A percentile compares a stretch with the other conserved stretches of the same genome.
phyloP scores from a whole-genome alignment of 208 protist species.

The Trypanosomatidae sp. region DNA sequence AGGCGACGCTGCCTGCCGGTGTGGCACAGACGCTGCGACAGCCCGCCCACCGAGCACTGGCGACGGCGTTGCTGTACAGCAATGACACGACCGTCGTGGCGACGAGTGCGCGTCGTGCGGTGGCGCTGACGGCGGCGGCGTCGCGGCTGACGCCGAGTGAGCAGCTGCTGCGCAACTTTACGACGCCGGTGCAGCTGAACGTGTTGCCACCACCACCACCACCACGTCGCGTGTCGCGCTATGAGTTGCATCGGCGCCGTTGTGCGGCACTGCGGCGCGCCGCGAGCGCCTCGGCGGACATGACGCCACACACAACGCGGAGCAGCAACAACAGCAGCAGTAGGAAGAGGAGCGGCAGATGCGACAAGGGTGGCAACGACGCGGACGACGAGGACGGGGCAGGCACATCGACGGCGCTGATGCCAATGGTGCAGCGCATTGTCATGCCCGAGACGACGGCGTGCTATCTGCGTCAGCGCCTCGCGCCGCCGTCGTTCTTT shows the following conservation, averaged over 20 bases:
- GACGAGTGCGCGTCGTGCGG: slow-evolving; percentile 23
- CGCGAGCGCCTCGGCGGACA: no score
- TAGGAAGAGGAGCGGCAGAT: no score
- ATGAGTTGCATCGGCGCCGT: slow-evolving; percentile 76
- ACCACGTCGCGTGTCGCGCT: slow-evolving; percentile 42
- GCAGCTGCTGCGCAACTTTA: slow-evolving; percentile 58
- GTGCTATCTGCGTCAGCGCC: no score
- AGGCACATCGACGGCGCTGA: no score
- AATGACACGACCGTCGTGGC: slow-evolving; percentile 36
- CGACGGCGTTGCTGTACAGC: slow-evolving; percentile 28
- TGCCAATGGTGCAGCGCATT: no score
- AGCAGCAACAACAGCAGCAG: no score
- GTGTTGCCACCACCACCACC: slow-evolving; percentile 26
- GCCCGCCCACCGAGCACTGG: slow-evolving; percentile 17
- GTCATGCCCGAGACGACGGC: no score
- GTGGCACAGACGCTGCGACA: slow-evolving; percentile 24
- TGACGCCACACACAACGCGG: no score
- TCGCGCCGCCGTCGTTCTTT: no score
- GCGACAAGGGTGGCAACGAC: no score
- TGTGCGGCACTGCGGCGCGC: no score
- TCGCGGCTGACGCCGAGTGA: slow-evolving; percentile 49
- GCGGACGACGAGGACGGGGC: no score
- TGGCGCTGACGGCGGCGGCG: slow-evolving; percentile 14
- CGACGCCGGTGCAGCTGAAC: slow-evolving; percentile 66
- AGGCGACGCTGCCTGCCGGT: slow-evolving; percentile 36